These are phyloP conservation scores for Diplodia intermedia DNA, from an alignment of 2,329 filamentous ascomycete genomes.

Conservation along the genomic window DNA sequence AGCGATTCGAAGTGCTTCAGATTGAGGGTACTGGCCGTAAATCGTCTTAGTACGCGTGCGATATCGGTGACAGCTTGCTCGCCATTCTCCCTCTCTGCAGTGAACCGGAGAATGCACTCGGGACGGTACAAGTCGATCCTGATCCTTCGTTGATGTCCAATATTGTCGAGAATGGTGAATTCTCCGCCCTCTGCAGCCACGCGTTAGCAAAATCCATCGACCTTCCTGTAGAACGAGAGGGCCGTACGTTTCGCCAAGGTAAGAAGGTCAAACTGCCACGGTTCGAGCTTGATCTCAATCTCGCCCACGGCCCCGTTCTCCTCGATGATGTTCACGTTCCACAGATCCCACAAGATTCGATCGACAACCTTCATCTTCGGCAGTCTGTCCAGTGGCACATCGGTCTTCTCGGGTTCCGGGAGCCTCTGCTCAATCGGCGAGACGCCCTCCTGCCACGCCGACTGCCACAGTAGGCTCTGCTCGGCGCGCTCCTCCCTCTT, in stretches of 20 bases:
- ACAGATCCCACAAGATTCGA: slow-evolving; percentile 44
- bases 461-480: neutral
- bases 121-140: slow-evolving; percentile 42
- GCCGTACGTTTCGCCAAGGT: slow-evolving; percentile 29
- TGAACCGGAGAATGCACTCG: slow-evolving; percentile 45
- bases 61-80: slow-evolving; percentile 48
- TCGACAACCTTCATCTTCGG: slow-evolving; percentile 45
- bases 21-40: slow-evolving; percentile 36
- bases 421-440: slow-evolving; percentile 12
- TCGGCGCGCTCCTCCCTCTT: neutral
- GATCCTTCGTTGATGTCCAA: slow-evolving; percentile 41
- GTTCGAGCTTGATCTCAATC: slow-evolving; percentile 44
- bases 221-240: too few species aligned
- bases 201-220: neutral
- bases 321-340: slow-evolving; percentile 45
- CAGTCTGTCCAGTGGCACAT: neutral
- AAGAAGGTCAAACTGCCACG: slow-evolving; percentile 45
- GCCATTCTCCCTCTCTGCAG: slow-evolving; percentile 46
- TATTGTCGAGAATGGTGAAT: slow-evolving; percentile 38
- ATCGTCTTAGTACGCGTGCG: slow-evolving; percentile 38
- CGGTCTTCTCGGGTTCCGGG: neutral
- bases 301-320: slow-evolving; percentile 47
- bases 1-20: slow-evolving; percentile 39
- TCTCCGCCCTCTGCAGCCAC: neutral
- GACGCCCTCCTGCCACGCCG: slow-evolving; percentile 17